Base-by-base conservation (phyloP, 148 eudicot species). In the Chenopodium formosanum region DNA sequence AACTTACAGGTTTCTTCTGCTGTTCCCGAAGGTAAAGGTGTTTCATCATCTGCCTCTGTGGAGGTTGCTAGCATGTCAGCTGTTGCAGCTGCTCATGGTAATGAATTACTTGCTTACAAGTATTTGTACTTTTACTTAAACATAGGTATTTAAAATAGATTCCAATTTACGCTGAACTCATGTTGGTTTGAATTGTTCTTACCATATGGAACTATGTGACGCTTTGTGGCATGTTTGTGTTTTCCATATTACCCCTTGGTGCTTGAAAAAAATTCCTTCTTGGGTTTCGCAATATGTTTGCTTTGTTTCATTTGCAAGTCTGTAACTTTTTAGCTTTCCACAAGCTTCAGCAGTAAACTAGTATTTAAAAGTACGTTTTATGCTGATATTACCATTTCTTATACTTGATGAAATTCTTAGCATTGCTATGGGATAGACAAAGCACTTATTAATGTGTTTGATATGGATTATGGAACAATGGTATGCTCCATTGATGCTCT, bases 21-120 rank as follows among this genome's bases (percentile, higher is more conserved):
- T 83, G 99, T 96, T 60, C 99, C 99, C 68, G 99, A 96, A 89
- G 99, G 99, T 68, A 96, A 96, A 92, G 99, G 99, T 86, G 99
- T 96, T 80, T 96, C 99, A 74, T 96, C 99, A 78, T 96, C 99
- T 67, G 99, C 99, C 73, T 89, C 98, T 70, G 93, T 96, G 70
- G 99, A 96, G 86, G 99, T 96, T 67, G 97, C 99, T 76, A 96
- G 93, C 88, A 96, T 96, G 99, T 89, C 97, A 86, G 99, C 99
- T 52, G 81, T 96, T 84, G 99, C 98, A 78, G 98, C 99, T 84
- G 95, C 98, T 84, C 97, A 91, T 85, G 98, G 99, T 96, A 80
- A 84, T 40, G 44, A 40, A 40, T 66, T 34, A 22, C 71, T 73
- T 67, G 17, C 14, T 58, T 64, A 50, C 53, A 46, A 44, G 73